Conservation (phyloP, 306 rosid species). For the Quercus gilva region DNA sequence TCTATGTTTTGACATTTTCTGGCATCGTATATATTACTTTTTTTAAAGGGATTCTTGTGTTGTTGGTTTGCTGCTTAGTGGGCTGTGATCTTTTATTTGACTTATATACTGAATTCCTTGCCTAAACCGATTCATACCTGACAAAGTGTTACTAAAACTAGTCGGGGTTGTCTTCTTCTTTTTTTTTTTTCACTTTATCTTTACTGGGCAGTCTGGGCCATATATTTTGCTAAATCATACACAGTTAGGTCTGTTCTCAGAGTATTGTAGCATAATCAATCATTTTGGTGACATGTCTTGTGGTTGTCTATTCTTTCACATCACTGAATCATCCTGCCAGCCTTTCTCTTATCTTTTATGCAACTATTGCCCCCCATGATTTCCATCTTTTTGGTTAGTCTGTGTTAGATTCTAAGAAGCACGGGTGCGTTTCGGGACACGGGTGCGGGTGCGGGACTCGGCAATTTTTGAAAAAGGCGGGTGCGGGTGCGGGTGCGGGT, state of each 20-base stretch:
- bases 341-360: neutral
- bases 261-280: neutral
- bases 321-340: neutral
- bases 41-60: neutral
- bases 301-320: neutral
- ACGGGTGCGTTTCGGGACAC: too few species aligned
- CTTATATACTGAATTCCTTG: neutral
- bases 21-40: neutral
- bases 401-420: neutral
- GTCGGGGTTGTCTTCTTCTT: neutral
- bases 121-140: neutral
- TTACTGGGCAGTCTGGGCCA: neutral
- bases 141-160: neutral
- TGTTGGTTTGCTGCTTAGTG: conserved; percentile 1
- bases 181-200: neutral
- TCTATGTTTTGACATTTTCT: neutral
- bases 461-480: too few species aligned
- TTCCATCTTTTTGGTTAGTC: neutral
- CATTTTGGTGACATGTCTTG: neutral
- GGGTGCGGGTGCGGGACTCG: too few species aligned
- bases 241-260: neutral
- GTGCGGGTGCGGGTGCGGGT: too few species aligned
- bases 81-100: neutral
- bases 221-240: neutral
- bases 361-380: neutral